Base-by-base conservation (phyloP, 78 protist genomes). In the Dictyostelium purpureum region DNA sequence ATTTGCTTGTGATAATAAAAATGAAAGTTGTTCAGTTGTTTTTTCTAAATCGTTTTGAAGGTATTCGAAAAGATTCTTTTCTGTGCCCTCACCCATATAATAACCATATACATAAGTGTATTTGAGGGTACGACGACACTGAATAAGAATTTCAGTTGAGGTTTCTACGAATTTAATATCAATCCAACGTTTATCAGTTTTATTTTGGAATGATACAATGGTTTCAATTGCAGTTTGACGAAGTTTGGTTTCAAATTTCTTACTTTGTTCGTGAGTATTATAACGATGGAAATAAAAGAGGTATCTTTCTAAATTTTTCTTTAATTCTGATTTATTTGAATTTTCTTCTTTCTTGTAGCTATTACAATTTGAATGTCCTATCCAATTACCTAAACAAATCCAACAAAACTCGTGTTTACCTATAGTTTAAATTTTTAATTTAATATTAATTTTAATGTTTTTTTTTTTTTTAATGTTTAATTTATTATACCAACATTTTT, bases 1-100 rank as follows among this genome's bases (percentile, higher is more conserved):
- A 42, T 82, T 71, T 14, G 56, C 42, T 35, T 82, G 52, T 28
- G 74, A 63, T 18, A 89, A 54, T 1, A 74, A 18, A 35, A 77
- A 85, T 14, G 94, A 89, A n/a, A 89, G 94, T 19, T 77, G 45
- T 42, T 89, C 94, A 26, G 94, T 89, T 0, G 94, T 89, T 45
- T 49, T 89, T 37, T 89, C 94, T 2, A 89, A 10, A 77, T 89
- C 94, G 18, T 7, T 49, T 52, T 89, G 94, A 4, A 79, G 40
- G 26, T 77, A 89, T 28, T 89, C 94, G 51, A 89, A 89, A 19
- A 89, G 57, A 71, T 78, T 74, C 87, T 89, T 89, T 51, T 89
- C 94, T 28, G 87, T 49, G 24, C 94, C 94, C 5, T 89, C 94
- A 21, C 42, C 42, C 35, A 74, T 26, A 63, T 63, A 89, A 40